Percentiles rank a stretch among this genome's conserved stretches.
These are phyloP conservation scores for Graphilbum sp. DNA, from an alignment of 2,329 filamentous ascomycete genomes.

Conservation along the genomic window DNA sequence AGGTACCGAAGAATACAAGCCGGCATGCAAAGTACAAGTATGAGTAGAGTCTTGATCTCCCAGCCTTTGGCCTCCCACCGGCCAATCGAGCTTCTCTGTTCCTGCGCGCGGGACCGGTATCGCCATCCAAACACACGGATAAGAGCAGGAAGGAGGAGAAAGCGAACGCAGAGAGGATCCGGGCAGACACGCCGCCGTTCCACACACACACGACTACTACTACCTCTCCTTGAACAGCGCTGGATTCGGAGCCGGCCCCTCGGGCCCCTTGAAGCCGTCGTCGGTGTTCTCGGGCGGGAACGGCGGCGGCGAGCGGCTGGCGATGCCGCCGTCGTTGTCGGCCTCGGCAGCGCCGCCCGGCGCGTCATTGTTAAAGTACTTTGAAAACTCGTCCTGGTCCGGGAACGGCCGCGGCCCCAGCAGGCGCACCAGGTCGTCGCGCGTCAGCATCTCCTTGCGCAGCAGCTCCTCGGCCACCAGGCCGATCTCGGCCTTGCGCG, in stretches of 20 bases:
- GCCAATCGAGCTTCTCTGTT: too few species aligned
- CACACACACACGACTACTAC: not conserved
- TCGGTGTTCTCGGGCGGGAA: constrained; percentile 1
- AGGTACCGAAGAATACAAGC: too few species aligned
- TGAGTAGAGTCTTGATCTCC: too few species aligned
- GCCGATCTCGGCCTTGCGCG: constrained; percentile 78
- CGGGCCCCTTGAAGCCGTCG: constrained; percentile 1
- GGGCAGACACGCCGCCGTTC: too few species aligned
- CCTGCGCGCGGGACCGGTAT: too few species aligned
- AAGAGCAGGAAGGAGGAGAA: too few species aligned
- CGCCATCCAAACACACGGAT: too few species aligned
- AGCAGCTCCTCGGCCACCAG: constrained; percentile 87
- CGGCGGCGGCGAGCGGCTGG: not conserved
- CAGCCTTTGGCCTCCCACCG: too few species aligned
- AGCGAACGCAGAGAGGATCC: too few species aligned
- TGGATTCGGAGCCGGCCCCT: too few species aligned
- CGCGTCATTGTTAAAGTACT: constrained; percentile 66
- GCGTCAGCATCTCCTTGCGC: constrained; percentile 73
- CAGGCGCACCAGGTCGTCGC: constrained; percentile 84
- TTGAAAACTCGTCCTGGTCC: constrained; percentile 76
- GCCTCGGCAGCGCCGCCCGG: constrained; percentile 23
- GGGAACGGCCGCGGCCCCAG: constrained; percentile 73
- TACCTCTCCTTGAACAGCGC: constrained; percentile 5
- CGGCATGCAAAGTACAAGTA: too few species aligned
- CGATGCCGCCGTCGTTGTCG: constrained; percentile 13